Percentiles rank a stretch among this genome's conserved stretches.
phyloP scores from a whole-genome alignment of 1,284 basidiomycete species.

The Gymnopus androsaceus region DNA sequence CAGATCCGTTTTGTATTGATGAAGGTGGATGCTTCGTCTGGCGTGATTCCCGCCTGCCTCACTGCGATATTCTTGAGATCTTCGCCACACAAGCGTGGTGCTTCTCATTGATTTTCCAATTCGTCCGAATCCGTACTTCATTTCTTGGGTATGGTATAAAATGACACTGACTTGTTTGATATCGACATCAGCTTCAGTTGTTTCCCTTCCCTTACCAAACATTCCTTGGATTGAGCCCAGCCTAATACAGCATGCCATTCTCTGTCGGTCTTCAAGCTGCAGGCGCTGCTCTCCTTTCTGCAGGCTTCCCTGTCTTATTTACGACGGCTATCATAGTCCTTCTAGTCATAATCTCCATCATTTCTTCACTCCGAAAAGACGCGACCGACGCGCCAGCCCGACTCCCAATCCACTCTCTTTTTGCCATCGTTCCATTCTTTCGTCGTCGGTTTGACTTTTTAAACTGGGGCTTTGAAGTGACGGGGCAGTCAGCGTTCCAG shows the following conservation, averaged over 20 bases:
- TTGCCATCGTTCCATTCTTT: conserved; percentile 66
- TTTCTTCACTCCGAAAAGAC: conserved; percentile 45
- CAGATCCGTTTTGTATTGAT: conserved; percentile 10
- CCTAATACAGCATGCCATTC: conserved; percentile 49
- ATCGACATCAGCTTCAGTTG: conserved; percentile 6
- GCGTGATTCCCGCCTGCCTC: conserved; percentile 3
- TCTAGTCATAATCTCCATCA: conserved; percentile 51
- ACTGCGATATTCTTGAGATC: not conserved
- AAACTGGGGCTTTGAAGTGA: conserved; percentile 65
- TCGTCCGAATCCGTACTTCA: conserved; percentile 7
- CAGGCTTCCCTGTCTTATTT: conserved; percentile 54
- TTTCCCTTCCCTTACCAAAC: not conserved
- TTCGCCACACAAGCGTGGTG: conserved; percentile 1
- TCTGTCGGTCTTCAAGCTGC: conserved; percentile 61
- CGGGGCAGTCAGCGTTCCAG: conserved; percentile 63
- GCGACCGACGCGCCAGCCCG: conserved; percentile 48
- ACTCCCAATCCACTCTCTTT: conserved; percentile 57
- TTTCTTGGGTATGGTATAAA: conserved; percentile 11
- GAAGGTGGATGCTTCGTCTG: not conserved
- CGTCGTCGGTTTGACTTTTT: conserved; percentile 68
- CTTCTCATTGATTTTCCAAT: conserved; percentile 10
- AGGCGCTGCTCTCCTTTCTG: conserved; percentile 56
- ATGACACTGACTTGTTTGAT: conserved; percentile 9
- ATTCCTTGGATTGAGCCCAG: conserved; percentile 12
- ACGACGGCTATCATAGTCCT: conserved; percentile 54